These are phyloP conservation scores for Aureobasidium leucospermi DNA, from an alignment of 2,329 filamentous ascomycete species.

Conservation along the genomic window DNA sequence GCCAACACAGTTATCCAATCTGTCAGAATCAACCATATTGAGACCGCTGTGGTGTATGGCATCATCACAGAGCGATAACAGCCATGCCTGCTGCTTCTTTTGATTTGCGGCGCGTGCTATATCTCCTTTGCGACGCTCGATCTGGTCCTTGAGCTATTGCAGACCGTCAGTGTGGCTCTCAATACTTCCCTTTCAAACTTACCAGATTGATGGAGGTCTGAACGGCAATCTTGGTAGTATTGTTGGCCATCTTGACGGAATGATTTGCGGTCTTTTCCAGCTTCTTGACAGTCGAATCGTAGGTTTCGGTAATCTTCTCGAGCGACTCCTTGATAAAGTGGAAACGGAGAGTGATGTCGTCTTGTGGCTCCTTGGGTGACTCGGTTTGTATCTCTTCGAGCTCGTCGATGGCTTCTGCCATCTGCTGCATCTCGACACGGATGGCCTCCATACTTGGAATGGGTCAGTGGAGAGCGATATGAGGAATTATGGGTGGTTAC, in stretches of 20 bases:
- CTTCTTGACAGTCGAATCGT: not conserved
- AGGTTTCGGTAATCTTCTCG: not conserved
- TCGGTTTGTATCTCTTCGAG: not conserved
- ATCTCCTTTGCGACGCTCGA: not conserved
- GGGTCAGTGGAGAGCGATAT: too few relatives aligned
- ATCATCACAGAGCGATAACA: too few relatives aligned
- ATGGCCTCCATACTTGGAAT: not conserved
- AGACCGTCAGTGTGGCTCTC: not conserved
- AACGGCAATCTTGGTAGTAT: not conserved
- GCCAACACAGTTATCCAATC: not conserved
- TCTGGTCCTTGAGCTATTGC: not conserved
- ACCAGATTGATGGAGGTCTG: not conserved
- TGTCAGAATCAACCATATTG: not conserved
- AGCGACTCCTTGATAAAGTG: too few relatives aligned
- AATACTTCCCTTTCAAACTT: accelerated
- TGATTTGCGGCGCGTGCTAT: not conserved
- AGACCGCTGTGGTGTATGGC: too few relatives aligned
- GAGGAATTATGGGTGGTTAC: too few relatives aligned
- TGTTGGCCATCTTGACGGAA: not conserved
- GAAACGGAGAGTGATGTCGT: too few relatives aligned
- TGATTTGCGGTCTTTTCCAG: not conserved
- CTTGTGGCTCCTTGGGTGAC: too few relatives aligned
- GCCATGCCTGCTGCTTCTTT: not conserved
- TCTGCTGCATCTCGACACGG: not conserved
- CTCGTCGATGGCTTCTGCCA: not conserved